These are phyloP conservation scores for Yarrowia divulgata DNA, from an alignment of 805 yeast genomes.

Conservation along the genomic window DNA sequence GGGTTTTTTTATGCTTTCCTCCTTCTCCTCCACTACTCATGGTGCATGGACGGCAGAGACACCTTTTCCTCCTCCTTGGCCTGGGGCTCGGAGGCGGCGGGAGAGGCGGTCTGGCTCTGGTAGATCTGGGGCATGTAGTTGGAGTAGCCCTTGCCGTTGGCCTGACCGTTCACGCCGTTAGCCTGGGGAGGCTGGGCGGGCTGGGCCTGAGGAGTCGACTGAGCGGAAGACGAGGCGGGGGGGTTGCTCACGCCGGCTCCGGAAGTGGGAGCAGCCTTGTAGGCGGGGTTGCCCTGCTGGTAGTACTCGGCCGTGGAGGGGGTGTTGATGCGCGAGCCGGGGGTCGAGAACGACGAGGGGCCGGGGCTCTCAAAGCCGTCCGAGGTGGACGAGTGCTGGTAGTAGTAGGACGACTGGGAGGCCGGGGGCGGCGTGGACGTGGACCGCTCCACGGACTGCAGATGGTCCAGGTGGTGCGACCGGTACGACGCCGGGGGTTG, in stretches of 20 bases:
- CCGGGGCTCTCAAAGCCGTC: conserved; percentile 39
- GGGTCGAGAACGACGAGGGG: conserved; percentile 32
- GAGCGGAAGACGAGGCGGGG: conserved; percentile 29
- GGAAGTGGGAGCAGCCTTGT: conserved; percentile 37
- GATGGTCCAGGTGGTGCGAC: conserved; percentile 36
- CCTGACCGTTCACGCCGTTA: conserved; percentile 39
- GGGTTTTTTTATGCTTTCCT: conserved; percentile 32
- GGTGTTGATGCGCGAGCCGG: conserved; percentile 39
- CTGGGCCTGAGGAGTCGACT: conserved; percentile 38
- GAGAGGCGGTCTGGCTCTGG: conserved; percentile 44
- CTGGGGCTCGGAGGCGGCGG: conserved; percentile 40
- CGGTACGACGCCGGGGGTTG: conserved; percentile 38
- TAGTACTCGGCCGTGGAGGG: conserved; percentile 39
- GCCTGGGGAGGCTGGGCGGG: conserved; percentile 36
- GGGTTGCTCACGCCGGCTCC: conserved; percentile 9
- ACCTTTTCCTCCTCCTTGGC: conserved; percentile 40
- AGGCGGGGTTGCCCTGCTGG: conserved; percentile 41
- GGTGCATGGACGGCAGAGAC: conserved; percentile 37
- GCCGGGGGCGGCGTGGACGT: conserved; percentile 41
- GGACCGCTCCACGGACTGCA: conserved; percentile 38
- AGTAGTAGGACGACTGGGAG: conserved; percentile 40
- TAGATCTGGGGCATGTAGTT: conserved; percentile 43
- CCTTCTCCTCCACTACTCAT: neutral
- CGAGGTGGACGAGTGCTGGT: conserved; percentile 38
- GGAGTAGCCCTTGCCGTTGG: conserved; percentile 41